These are phyloP conservation scores for Asterochloris sp. DNA, from an alignment of 139 green algal genomes.

Conservation along the genomic window DNA sequence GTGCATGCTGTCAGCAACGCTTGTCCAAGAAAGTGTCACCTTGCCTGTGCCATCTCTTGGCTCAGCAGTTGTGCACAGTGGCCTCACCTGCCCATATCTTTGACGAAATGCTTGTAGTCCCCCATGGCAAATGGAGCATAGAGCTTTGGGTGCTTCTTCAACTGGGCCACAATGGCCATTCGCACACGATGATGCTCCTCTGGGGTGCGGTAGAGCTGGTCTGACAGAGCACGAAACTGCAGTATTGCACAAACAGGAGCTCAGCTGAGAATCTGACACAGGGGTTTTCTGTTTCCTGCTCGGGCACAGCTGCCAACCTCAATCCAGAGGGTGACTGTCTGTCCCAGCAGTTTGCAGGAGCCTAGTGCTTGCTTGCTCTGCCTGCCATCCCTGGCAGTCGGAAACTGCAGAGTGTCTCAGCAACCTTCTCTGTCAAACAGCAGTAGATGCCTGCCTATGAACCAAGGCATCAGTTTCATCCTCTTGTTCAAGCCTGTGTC, in stretches of 20 bases:
- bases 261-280: background rate
- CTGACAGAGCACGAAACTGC: conserved; percentile 72
- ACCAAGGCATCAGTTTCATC: no score
- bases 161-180: conserved; percentile 44
- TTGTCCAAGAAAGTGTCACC: no score
- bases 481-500: no score
- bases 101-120: conserved; percentile 55
- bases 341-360: no score
- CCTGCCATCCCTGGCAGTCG: background rate
- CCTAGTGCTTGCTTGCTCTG: no score
- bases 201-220: conserved; percentile 73
- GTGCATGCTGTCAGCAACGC: no score
- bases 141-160: conserved; percentile 35
- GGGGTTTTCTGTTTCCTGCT: background rate
- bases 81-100: conserved; percentile 25
- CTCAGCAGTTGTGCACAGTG: no score
- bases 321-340: no score
- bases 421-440: no score
- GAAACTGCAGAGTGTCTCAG: background rate
- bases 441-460: no score
- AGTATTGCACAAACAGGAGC: background rate
- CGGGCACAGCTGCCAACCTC: no score
- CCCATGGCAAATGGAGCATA: conserved; percentile 54
- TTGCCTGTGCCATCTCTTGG: no score
- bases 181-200: conserved; percentile 60